Evolutionary conservation across 441 rosid species (phyloP), one percentile per base, ranked within the genome.

Genomic region (Erodium trifolium): DNA sequence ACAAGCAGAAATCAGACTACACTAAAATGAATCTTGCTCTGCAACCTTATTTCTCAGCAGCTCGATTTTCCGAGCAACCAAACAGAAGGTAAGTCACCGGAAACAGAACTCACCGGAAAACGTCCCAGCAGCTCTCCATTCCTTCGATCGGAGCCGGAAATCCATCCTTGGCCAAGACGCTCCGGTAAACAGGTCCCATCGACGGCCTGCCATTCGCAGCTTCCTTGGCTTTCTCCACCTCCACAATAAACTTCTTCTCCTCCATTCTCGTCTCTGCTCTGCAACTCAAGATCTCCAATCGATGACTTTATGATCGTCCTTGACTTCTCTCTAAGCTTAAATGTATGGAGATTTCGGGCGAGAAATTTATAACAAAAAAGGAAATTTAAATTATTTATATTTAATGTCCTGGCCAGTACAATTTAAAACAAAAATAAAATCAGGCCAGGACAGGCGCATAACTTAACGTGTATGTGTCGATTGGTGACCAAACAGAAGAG

Each of bases 41-140:
- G 11, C 64, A 59, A 18, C 34, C 10, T 8, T 18, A 18, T 59
- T 19, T 59, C 13, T 9, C 34, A 2, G 31, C 2, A 62, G 16
- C 65, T 11, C 0, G 34, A 27, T 51, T 81, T 71, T 57, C 68
- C 59, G 57, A 19, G 73, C 69, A 73, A 59, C 29, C 75, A 63
- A 72, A 71, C 72, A 67, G 29, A 59, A 66, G 9, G 1, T 51
- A n/a, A 59, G 68, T 60, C 16, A 1, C 8, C 7, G 7, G 34
- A 47, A 70, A 64, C 16, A 80, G 68, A 63, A 62, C 37, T 68
- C 34, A 91, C 97, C 93, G 82, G 77, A 93, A 93, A 81, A 91
- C 73, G 63, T 91, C 97, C 98, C 96, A 93, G 80, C 98, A 93
- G 73, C 87, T 82, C 0, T 91, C 87, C 84, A 89, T 66, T 14